A percentile compares a stretch with the other conserved stretches of the same genome.
Evolutionary conservation across 2,329 filamentous ascomycete genomes (phyloP).

Genomic region (Cladophialophora carrionii): DNA sequence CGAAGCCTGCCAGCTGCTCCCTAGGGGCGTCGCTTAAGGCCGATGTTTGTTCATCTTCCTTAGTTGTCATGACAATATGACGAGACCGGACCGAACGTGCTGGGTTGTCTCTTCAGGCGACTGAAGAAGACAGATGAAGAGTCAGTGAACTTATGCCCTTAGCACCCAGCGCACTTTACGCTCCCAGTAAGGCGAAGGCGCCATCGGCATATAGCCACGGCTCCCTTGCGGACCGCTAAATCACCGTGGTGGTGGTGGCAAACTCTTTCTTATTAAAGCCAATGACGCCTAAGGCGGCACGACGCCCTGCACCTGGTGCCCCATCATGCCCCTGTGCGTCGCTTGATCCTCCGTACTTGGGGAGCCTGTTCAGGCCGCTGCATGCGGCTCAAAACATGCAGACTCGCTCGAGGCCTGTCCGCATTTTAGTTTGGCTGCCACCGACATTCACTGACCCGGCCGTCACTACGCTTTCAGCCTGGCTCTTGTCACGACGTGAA

Average conservation of each 20-base stretch:
- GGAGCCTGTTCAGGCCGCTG: neutral
- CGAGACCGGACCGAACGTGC: neutral
- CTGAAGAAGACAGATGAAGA: neutral
- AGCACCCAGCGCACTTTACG: neutral
- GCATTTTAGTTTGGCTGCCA: neutral
- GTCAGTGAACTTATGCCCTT: neutral
- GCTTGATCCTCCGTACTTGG: slow-evolving; percentile 1
- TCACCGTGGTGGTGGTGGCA: neutral
- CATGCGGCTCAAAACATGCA: slow-evolving; percentile 6
- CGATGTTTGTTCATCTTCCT: slow-evolving; percentile 13
- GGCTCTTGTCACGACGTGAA: neutral
- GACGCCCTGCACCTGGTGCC: too few species aligned
- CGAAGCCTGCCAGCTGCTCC: neutral
- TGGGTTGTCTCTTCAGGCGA: neutral
- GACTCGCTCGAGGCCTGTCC: neutral
- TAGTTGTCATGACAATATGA: slow-evolving; percentile 12
- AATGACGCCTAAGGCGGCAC: neutral
- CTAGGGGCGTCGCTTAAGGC: slow-evolving; percentile 5
- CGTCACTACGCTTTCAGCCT: neutral
- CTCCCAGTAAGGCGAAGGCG: neutral
- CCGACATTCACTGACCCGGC: neutral
- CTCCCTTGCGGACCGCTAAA: neutral
- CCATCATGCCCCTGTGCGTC: neutral
- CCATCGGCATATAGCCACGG: slow-evolving; percentile 11
- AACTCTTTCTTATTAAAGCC: neutral